phyloP scores from a whole-genome alignment of 495 filamentous ascomycete species.

The Hypomontagnella monticulosa region DNA sequence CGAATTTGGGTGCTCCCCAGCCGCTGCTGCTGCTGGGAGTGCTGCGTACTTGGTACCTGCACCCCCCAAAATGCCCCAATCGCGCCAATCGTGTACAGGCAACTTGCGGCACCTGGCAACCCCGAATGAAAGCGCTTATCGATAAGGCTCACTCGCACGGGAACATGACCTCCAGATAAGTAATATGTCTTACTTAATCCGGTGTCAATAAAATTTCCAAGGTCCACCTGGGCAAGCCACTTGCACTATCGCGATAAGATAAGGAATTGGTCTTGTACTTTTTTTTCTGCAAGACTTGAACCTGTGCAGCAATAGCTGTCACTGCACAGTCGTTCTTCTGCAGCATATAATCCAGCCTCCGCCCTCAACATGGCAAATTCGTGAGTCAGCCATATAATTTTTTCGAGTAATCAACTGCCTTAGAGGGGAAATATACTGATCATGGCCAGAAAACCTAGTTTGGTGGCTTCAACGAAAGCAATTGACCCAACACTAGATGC shows the following conservation, averaged over 20 bases:
- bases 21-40: constrained; percentile 5
- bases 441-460: constrained; percentile 41
- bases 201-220: constrained; percentile 11
- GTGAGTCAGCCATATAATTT: constrained; percentile 28
- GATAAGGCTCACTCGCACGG: constrained; percentile 15
- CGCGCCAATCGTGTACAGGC: not conserved
- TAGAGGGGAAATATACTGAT: constrained; percentile 15
- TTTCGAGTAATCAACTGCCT: not conserved
- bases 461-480: constrained; percentile 56
- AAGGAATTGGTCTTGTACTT: constrained; percentile 19
- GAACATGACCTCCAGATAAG: not conserved
- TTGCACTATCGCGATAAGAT: constrained; percentile 28
- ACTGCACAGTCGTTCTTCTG: not conserved
- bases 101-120: constrained; percentile 26
- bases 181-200: constrained; percentile 22
- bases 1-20: constrained; percentile 22
- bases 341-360: not conserved
- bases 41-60: not conserved
- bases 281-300: constrained; percentile 24
- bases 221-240: not conserved
- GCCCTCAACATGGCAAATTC: constrained; percentile 41
- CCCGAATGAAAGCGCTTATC: constrained; percentile 34
- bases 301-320: not conserved
- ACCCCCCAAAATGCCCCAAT: constrained; percentile 24
- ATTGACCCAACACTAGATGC: constrained; percentile 81